Evolutionary conservation across 305 asterid species (phyloP).

Genomic region (Petunia hybrid): DNA sequence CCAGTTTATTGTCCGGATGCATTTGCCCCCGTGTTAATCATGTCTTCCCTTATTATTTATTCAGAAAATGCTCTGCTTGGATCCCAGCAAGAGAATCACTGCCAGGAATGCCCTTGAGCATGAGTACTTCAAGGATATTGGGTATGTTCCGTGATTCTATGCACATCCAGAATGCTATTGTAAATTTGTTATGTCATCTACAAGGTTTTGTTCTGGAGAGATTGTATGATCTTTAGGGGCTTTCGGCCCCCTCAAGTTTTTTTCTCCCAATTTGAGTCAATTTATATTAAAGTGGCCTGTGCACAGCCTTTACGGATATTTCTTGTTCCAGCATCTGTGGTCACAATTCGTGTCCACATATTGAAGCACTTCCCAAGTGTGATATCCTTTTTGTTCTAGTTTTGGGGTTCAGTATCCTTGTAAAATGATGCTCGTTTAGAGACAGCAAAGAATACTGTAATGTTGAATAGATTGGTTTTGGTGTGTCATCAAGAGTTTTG

Average conservation of each 20-base stretch:
- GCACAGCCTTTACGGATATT: slow-evolving; percentile 35
- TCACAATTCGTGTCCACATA: slow-evolving; percentile 28
- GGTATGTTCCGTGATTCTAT: slow-evolving; percentile 61
- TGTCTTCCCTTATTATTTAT: slow-evolving; percentile 35
- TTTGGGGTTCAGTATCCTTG: not conserved
- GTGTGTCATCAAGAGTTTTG: slow-evolving; percentile 18
- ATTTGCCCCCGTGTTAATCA: slow-evolving; percentile 25
- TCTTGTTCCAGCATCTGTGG: slow-evolving; percentile 18
- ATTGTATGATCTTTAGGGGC: not conserved
- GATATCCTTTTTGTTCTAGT: not conserved
- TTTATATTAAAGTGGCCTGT: slow-evolving; percentile 34
- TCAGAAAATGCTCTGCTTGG: slow-evolving; percentile 92
- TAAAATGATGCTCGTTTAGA: slow-evolving; percentile 22
- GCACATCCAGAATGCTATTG: slow-evolving; percentile 23
- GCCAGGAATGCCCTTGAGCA: slow-evolving; percentile 94
- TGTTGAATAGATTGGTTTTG: slow-evolving; percentile 30
- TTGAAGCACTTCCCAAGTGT: slow-evolving; percentile 13
- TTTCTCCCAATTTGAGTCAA: not conserved
- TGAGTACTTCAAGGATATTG: slow-evolving; percentile 90
- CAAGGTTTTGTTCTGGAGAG: slow-evolving; percentile 31
- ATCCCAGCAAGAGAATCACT: slow-evolving; percentile 91
- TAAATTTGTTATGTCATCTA: slow-evolving; percentile 25
- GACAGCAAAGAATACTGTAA: slow-evolving; percentile 6
- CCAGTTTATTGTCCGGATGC: slow-evolving; percentile 18
- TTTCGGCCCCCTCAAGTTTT: not conserved